These are phyloP conservation scores for Xylaria cubensis DNA, from an alignment of 495 filamentous ascomycete genomes.

Conservation along the genomic window DNA sequence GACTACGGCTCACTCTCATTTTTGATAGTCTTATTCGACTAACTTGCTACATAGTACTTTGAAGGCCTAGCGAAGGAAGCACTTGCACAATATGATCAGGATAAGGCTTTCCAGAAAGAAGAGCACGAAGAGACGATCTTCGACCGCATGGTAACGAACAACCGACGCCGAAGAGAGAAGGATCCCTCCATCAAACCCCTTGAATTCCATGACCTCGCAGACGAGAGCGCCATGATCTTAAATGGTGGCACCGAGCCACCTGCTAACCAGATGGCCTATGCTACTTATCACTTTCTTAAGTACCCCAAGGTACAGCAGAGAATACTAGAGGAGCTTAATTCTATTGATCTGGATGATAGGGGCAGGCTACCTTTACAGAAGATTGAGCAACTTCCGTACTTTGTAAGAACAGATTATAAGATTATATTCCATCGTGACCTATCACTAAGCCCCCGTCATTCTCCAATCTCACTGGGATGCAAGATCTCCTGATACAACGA, in stretches of 20 bases:
- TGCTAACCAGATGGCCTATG: constrained; percentile 1
- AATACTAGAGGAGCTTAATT: background rate
- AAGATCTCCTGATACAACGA: too few relatives aligned
- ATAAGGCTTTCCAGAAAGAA: background rate
- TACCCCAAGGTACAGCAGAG: background rate
- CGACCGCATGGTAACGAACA: background rate
- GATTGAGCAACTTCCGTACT: background rate
- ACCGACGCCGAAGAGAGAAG: background rate
- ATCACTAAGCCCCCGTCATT: too few relatives aligned
- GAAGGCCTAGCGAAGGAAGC: background rate
- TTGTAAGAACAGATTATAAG: background rate
- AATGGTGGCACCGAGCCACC: constrained; percentile 1
- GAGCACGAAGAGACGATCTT: background rate
- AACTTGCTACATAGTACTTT: background rate
- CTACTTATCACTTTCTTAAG: background rate
- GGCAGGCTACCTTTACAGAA: background rate
- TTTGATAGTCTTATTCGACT: background rate
- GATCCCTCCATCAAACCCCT: background rate
- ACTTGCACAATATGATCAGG: background rate
- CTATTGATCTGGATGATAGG: background rate
- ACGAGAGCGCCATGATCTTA: background rate
- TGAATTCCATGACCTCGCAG: background rate
- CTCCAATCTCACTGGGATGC: too few relatives aligned
- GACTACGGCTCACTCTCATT: too few relatives aligned
- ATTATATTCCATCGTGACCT: too few relatives aligned